phyloP scores from a whole-genome alignment of 176 grass and related monocot genomes.

The Oryza glumipatula region DNA sequence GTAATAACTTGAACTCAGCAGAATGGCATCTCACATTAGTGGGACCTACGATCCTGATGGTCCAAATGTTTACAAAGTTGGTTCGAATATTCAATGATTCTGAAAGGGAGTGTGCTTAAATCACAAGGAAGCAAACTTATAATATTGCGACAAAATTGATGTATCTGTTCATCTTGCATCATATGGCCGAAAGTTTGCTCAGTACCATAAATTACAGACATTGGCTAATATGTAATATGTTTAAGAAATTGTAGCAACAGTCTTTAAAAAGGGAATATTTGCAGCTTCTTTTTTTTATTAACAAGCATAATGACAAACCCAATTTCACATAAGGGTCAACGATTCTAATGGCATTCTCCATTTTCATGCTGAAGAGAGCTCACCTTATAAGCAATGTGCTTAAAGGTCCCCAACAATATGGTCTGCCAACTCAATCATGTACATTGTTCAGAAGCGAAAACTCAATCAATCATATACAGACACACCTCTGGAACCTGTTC shows the following conservation, averaged over 20 bases:
- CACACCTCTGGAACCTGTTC: neutral
- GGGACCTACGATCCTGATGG: constrained; percentile 4
- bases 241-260: constrained; percentile 9
- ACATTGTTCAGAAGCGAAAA: neutral
- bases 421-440: constrained; percentile 29
- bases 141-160: neutral
- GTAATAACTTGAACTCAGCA: constrained; percentile 25
- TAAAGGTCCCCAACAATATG: constrained; percentile 24
- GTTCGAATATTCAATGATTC: constrained; percentile 25
- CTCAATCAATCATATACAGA: constrained; percentile 25
- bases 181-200: constrained; percentile 5
- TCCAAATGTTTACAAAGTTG: constrained; percentile 1
- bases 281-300: neutral
- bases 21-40: constrained; percentile 34
- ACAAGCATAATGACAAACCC: neutral
- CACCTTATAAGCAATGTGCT: constrained; percentile 37
- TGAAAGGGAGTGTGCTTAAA: constrained; percentile 24
- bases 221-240: neutral
- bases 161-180: neutral
- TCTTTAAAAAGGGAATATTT: neutral
- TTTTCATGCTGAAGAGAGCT: neutral
- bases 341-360: neutral
- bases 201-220: neutral
- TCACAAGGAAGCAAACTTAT: neutral
- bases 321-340: neutral